Evolutionary conservation across 2,329 filamentous ascomycete species (phyloP), one percentile per base, ranked within the genome.

Genomic region (Trichophyton simii): DNA sequence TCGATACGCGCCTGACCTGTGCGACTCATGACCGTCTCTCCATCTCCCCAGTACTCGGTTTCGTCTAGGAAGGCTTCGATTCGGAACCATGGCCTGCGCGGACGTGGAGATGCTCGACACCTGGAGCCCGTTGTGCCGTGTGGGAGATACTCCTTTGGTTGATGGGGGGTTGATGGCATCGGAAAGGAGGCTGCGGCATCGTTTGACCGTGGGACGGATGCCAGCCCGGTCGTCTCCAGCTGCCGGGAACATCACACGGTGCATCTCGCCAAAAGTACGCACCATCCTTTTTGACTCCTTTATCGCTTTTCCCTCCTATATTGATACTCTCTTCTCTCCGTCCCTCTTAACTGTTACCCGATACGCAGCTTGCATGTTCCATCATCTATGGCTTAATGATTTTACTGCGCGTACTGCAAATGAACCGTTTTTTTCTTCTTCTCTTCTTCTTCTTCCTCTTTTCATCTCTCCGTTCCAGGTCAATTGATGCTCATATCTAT

Each of bases 1-100:
- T 11, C 20, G 20, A 28, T 22, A 48, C 44, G 18, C 20, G 18
- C 20, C 18, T 52, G 25, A 22, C 31, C 28, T 55, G 52, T 55
- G 52, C 52, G 52, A 55, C 52, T 36, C 28, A 55, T 55, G 52
- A 55, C 52, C 52, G 52, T 55, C 52, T 55, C 52, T 34, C 52
- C 28, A n/a, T 36, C 52, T 55, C 52, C 31, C 52, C 52, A 34
- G 52, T 36, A 55, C 31, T 55, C 52, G 28, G 28, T 55, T 55
- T 55, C 34, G 34, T 38, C 52, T 28, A 36, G 52, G 5, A 34
- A 55, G 52, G 52, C 28, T 55, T 55, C 28, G 52, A 55, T 28
- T 20, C 28, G 34, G 28, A 28, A 36, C 52, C 52, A 55, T 55
- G 52, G 28, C 52, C 52, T 34, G 52, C 52, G 52, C 31, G 52